Conservation (phyloP, 306 rosid genomes). For the Cucurbita moschata region DNA sequence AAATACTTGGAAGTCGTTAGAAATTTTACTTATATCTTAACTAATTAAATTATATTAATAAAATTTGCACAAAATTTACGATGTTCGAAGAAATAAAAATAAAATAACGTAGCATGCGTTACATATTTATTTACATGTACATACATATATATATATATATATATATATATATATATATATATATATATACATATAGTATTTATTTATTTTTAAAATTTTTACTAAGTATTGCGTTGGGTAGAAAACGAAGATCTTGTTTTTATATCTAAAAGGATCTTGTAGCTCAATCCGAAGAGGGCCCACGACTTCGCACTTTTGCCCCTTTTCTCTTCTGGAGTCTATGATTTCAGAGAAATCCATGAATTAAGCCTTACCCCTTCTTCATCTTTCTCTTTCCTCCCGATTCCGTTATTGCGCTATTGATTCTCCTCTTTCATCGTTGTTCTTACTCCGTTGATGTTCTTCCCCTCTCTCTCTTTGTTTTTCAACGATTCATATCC, state of each 20-base stretch:
- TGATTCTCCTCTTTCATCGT: constrained; percentile 3
- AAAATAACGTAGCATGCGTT: neutral
- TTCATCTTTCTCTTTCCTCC: neutral
- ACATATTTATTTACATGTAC: neutral
- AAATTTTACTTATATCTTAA: neutral
- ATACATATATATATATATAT: neutral
- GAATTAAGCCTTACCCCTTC: constrained; percentile 6
- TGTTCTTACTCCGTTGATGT: neutral
- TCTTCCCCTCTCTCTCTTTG: neutral
- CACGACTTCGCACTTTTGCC: constrained; percentile 10
- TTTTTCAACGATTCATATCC: neutral
- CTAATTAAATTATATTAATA: too few relatives aligned
- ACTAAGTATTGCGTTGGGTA: neutral
- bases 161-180: neutral
- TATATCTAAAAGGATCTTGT: constrained; percentile 1
- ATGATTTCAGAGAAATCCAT: constrained; percentile 8
- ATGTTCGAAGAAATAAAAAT: neutral
- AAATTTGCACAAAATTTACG: neutral
- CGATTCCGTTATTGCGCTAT: neutral
- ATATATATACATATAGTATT: neutral
- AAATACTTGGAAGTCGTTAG: neutral
- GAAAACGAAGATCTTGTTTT: neutral
- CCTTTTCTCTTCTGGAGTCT: neutral
- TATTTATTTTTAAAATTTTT: neutral
- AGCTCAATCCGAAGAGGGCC: neutral